A percentile compares a stretch with the other conserved stretches of the same genome.
phyloP scores from a whole-genome alignment of 345 rosid species.

The Eucalyptus coolabah region DNA sequence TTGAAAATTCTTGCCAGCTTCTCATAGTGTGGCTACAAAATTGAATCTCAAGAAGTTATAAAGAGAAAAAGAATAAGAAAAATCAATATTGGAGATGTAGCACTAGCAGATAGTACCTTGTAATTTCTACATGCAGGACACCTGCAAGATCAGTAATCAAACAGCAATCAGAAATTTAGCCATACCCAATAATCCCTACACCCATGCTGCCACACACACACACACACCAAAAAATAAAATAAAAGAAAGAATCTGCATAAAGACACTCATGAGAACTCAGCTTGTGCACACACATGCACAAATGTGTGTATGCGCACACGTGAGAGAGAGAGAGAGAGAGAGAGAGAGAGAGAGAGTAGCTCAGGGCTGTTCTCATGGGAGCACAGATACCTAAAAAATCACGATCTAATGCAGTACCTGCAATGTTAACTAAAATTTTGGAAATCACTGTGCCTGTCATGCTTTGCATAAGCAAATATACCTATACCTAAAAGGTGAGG shows the following conservation, averaged over 20 bases:
- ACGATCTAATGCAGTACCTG: background rate
- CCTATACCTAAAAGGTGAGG: background rate
- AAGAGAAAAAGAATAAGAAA: background rate
- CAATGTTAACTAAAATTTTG: background rate
- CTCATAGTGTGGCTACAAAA: slow-evolving; percentile 82
- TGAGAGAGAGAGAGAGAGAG: background rate
- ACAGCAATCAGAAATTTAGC: background rate
- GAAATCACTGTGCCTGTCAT: background rate
- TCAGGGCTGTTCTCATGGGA: background rate
- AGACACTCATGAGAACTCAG: background rate
- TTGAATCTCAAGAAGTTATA: background rate
- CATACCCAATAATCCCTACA: background rate
- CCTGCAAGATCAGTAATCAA: slow-evolving; percentile 34
- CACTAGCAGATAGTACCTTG: slow-evolving; percentile 39
- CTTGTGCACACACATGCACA: background rate
- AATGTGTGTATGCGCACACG: background rate
- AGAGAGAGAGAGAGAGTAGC: background rate
- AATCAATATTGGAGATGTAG: background rate
- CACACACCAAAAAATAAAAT: too few relatives aligned
- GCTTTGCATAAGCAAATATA: background rate
- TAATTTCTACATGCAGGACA: slow-evolving; percentile 98
- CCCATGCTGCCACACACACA: background rate
- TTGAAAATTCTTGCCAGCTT: slow-evolving; percentile 91
- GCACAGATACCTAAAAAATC: too few relatives aligned
- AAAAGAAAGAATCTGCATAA: background rate